phyloP scores from a whole-genome alignment of 495 filamentous ascomycete species.

The Jackrogersella minutella region DNA sequence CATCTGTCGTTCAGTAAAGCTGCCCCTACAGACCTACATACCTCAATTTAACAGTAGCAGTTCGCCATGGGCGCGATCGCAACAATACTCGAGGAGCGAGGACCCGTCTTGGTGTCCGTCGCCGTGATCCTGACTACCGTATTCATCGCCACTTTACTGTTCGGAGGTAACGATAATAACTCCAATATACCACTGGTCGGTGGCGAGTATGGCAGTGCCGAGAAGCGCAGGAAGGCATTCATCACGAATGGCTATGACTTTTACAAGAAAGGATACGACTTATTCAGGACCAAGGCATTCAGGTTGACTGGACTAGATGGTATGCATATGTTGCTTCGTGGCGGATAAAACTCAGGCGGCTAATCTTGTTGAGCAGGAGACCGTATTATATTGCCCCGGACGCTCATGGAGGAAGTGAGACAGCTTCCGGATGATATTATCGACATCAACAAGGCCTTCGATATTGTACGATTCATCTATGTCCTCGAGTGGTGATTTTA shows the following conservation, averaged over 20 bases:
- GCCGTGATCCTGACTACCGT: slow-evolving; percentile 34
- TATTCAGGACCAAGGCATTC: slow-evolving; percentile 50
- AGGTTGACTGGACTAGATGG: slow-evolving; percentile 43
- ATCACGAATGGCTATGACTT: slow-evolving; percentile 36
- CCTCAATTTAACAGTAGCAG: neutral
- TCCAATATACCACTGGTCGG: slow-evolving; percentile 44
- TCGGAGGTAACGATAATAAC: slow-evolving; percentile 15
- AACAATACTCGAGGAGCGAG: slow-evolving; percentile 30
- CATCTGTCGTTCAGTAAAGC: neutral
- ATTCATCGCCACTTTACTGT: slow-evolving; percentile 34
- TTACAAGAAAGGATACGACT: slow-evolving; percentile 46
- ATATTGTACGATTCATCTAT: slow-evolving; percentile 23
- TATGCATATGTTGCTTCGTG: slow-evolving; percentile 13
- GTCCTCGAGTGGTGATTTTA: neutral
- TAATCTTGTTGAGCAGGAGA: slow-evolving; percentile 17
- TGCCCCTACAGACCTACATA: neutral
- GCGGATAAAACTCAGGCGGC: neutral
- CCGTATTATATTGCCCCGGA: slow-evolving; percentile 46
- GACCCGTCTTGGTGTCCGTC: slow-evolving; percentile 41
- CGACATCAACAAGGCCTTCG: slow-evolving; percentile 45
- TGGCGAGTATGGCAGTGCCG: slow-evolving; percentile 40
- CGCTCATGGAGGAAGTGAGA: slow-evolving; percentile 47
- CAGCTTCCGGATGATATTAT: slow-evolving; percentile 51
- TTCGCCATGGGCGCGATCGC: slow-evolving; percentile 21
- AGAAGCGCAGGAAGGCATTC: slow-evolving; percentile 47